Conservation (phyloP, 1,139 yeast species). For the Hansenula sp. region DNA sequence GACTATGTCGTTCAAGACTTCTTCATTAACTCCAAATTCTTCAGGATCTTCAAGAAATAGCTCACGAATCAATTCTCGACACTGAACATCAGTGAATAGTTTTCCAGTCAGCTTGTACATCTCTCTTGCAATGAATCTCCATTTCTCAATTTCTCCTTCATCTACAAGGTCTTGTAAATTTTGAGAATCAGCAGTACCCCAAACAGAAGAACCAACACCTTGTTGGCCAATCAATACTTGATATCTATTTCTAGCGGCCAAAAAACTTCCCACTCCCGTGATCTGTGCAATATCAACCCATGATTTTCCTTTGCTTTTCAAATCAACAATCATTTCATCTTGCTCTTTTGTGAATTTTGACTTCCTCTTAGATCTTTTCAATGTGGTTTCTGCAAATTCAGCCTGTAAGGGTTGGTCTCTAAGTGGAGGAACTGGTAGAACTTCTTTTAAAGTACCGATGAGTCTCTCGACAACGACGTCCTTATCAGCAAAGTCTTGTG, state of each 20-base stretch:
- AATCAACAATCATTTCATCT: constrained; percentile 57
- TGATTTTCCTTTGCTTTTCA: constrained; percentile 60
- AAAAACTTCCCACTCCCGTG: constrained; percentile 60
- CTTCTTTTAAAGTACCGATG: constrained; percentile 8
- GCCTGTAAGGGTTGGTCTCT: constrained; percentile 9
- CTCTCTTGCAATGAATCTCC: constrained; percentile 62
- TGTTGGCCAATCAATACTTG: constrained; percentile 84
- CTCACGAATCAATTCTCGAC: constrained; percentile 50
- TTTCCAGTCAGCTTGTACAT: constrained; percentile 58
- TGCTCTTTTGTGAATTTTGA: constrained; percentile 68
- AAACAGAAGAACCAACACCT: constrained; percentile 67
- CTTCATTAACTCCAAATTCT: constrained; percentile 52
- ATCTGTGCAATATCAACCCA: constrained; percentile 77
- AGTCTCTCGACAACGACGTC: constrained; percentile 6
- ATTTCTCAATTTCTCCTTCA: constrained; percentile 68
- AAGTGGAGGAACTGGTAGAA: constrained; percentile 15
- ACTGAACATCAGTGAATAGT: constrained; percentile 47
- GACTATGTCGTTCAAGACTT: constrained; percentile 15
- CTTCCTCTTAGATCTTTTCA: constrained; percentile 51
- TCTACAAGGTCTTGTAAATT: constrained; percentile 52
- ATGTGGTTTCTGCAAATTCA: constrained; percentile 9
- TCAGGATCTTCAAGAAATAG: constrained; percentile 57
- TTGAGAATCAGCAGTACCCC: constrained; percentile 58
- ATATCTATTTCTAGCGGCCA: constrained; percentile 75
- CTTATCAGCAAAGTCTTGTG: neutral